Conservation (phyloP, 495 filamentous ascomycete genomes). For the Astrothelium macrocarpum region DNA sequence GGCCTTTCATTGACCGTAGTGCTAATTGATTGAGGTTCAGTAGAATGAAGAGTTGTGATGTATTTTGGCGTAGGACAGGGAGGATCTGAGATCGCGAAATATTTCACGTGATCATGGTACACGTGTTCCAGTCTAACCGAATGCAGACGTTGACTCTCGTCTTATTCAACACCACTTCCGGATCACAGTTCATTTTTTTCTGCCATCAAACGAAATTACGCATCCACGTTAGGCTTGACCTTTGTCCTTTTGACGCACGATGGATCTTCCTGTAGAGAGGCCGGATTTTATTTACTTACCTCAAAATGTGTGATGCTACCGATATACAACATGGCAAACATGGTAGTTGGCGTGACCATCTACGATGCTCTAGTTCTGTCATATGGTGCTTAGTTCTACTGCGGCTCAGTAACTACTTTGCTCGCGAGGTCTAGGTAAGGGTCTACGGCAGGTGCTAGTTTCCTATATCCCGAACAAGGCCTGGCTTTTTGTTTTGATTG, state of each 20-base stretch:
- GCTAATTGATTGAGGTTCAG: too few relatives aligned
- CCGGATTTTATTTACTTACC: too few relatives aligned
- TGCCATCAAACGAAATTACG: not conserved
- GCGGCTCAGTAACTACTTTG: too few relatives aligned
- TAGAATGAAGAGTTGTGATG: too few relatives aligned
- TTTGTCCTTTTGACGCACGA: not conserved
- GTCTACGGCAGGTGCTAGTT: not conserved
- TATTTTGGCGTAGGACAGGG: too few relatives aligned
- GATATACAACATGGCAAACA: too few relatives aligned
- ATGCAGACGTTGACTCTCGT: not conserved
- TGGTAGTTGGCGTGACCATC: not conserved
- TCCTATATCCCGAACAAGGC: not conserved
- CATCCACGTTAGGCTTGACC: not conserved
- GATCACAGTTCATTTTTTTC: not conserved
- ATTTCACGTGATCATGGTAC: not conserved
- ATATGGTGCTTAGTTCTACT: not conserved
- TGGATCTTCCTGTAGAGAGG: too few relatives aligned
- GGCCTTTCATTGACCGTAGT: too few relatives aligned
- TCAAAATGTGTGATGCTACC: too few relatives aligned
- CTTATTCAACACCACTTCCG: conserved; percentile 4
- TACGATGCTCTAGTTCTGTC: not conserved
- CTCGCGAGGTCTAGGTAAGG: not conserved
- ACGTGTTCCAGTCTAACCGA: too few relatives aligned
- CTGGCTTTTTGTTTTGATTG: not conserved
- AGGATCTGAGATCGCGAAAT: too few relatives aligned